Conservation (phyloP, 148 eudicot genomes). For the Fagopyrum homotropicum region DNA sequence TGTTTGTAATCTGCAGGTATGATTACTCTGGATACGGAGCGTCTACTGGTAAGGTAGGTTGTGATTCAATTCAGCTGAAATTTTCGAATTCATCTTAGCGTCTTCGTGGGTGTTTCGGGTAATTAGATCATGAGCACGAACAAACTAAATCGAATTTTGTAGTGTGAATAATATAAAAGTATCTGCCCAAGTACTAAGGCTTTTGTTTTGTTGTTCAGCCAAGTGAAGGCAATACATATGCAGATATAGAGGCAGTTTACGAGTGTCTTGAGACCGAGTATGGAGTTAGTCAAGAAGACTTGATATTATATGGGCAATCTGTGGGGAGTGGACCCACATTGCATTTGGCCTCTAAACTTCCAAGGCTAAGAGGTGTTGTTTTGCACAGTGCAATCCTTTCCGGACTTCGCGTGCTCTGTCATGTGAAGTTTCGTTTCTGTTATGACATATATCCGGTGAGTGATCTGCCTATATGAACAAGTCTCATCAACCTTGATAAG, state of each 20-base stretch:
- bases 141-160: not conserved
- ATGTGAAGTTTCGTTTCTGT: slow-evolving; percentile 75
- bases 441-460: slow-evolving; percentile 86
- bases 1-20: slow-evolving; percentile 49
- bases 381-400: slow-evolving; percentile 98
- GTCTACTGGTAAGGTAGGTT: slow-evolving; percentile 82
- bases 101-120: not conserved
- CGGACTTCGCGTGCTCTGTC: slow-evolving; percentile 95
- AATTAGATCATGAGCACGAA: not conserved
- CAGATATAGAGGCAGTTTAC: slow-evolving; percentile 96
- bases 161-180: not conserved
- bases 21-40: slow-evolving; percentile 99
- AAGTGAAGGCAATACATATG: slow-evolving; percentile 81
- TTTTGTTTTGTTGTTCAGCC: slow-evolving; percentile 45
- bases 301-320: slow-evolving; percentile 93
- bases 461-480: not conserved
- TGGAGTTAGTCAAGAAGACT: slow-evolving; percentile 87
- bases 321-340: slow-evolving; percentile 99
- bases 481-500: not conserved
- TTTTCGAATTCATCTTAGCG: not conserved
- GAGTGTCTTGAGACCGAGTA: slow-evolving; percentile 94
- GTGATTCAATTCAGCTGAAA: not conserved
- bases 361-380: slow-evolving; percentile 96
- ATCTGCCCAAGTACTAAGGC: not conserved
- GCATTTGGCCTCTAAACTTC: slow-evolving; percentile 82